These are phyloP conservation scores for Solanum habrochaites DNA, from an alignment of 257 asterid genomes.

Conservation along the genomic window DNA sequence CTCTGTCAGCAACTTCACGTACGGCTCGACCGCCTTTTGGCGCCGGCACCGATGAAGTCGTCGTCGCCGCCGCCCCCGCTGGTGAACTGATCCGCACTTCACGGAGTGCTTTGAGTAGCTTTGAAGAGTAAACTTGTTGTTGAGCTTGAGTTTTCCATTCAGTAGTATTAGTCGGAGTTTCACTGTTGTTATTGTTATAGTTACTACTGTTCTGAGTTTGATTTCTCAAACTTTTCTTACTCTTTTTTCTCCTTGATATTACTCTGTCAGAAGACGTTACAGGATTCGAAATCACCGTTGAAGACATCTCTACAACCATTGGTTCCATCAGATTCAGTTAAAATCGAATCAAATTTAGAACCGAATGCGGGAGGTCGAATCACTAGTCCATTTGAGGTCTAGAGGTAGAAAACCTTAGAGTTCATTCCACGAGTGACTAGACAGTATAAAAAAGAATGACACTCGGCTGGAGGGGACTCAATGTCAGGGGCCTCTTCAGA, in stretches of 20 bases:
- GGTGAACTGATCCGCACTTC: constrained; percentile 31
- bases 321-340: neutral
- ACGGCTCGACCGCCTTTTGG: constrained; percentile 35
- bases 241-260: neutral
- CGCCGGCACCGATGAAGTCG: constrained; percentile 14
- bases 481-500: no score
- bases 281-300: neutral
- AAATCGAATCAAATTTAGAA: neutral
- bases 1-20: constrained; percentile 74
- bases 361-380: neutral
- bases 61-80: neutral
- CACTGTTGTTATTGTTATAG: neutral
- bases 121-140: constrained; percentile 74
- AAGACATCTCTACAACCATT: neutral
- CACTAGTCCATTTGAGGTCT: neutral
- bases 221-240: neutral
- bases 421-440: neutral
- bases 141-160: constrained; percentile 69
- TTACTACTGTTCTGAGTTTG: neutral
- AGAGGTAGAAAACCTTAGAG: neutral
- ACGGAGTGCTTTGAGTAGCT: constrained; percentile 75
- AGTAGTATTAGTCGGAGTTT: neutral
- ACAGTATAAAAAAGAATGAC: neutral
- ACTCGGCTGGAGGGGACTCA: no score
- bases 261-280: neutral